Base-by-base conservation (phyloP, 176 grass and related monocot species). In the Pontederia paniculata region DNA sequence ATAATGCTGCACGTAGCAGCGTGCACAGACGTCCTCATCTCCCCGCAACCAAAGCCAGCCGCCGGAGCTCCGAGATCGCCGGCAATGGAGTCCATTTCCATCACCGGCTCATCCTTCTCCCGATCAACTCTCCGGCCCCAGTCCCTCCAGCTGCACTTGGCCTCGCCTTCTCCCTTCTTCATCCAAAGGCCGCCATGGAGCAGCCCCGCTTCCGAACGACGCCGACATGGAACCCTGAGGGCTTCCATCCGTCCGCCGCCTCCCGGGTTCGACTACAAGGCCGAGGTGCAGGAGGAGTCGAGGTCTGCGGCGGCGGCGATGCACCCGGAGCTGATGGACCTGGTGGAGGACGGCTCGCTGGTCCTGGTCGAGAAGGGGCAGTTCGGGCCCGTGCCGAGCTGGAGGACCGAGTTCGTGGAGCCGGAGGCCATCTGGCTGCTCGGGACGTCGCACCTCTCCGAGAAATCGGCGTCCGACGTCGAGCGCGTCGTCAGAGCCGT, bases 351-450 rank as follows among this genome's bases (percentile, higher is more conserved):
- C 45, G 90, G 85, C 51, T 74, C 82, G 21, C 76, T 96, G 28
- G 90, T 89, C 8, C 73, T 88, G 63, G 73, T 96, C 51, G 74
- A 83, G 50, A 74, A 84, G 70, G 52, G 85, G 5, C 85, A 82
- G 67, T 96, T 89, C 72, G 85, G 85, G 1, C 85, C 90, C 2
- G 79, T 96, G 9, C 85, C 85, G 15, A 73, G 77, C 60, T 96
- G 90, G 90, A 82, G 85, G 45, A 74, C 76, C 10, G 80, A 83
- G 22, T 96, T 96, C 70, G 68, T 76, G 2, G 90, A 96, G 72
- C 90, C 90, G 17, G 85, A 96, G 41, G 77, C 67, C 2, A 81
- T 96, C 37, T 96, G 90, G 90, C 42, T 96, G 46, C 57, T 96
- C 2, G 85, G 90, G 15, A 96, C 90, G 17, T 89, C 81, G 12